Conservation (phyloP, 2,329 filamentous ascomycete species). For the Colletotrichum tropicale region DNA sequence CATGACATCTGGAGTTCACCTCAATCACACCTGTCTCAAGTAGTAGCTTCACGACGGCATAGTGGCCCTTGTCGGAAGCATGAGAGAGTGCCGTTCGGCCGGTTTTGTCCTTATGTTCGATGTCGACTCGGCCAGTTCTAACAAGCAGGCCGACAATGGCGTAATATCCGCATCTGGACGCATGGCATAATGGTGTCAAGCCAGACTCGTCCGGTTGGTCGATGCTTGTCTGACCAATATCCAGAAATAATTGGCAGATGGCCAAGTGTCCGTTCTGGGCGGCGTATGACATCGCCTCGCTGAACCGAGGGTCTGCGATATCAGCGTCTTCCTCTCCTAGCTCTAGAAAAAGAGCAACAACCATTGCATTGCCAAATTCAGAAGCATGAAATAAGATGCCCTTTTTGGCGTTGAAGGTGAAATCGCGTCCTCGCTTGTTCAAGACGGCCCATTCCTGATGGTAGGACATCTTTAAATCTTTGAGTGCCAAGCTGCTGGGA, state of each 20-base stretch:
- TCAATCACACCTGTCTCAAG: too few relatives aligned
- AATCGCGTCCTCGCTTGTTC: background rate
- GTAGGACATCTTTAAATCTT: background rate
- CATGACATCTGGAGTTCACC: too few relatives aligned
- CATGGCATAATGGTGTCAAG: background rate
- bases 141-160: background rate
- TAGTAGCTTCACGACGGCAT: too few relatives aligned
- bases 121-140: background rate
- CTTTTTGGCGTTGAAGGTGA: accelerated
- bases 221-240: background rate
- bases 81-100: background rate
- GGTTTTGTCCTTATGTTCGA: too few relatives aligned
- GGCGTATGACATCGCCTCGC: background rate
- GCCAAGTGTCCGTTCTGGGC: accelerated
- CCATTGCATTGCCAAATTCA: background rate
- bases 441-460: too few relatives aligned
- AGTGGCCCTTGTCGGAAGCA: background rate
- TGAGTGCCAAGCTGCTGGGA: background rate
- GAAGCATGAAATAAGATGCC: accelerated
- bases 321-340: accelerated
- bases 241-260: accelerated
- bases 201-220: background rate
- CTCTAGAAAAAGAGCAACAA: background rate
- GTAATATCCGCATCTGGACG: accelerated
- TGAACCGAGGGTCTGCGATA: background rate